A percentile compares a stretch with the other conserved stretches of the same genome.
These are phyloP conservation scores for Ceriops zippeliana DNA, from an alignment of 345 rosid species.

Conservation along the genomic window DNA sequence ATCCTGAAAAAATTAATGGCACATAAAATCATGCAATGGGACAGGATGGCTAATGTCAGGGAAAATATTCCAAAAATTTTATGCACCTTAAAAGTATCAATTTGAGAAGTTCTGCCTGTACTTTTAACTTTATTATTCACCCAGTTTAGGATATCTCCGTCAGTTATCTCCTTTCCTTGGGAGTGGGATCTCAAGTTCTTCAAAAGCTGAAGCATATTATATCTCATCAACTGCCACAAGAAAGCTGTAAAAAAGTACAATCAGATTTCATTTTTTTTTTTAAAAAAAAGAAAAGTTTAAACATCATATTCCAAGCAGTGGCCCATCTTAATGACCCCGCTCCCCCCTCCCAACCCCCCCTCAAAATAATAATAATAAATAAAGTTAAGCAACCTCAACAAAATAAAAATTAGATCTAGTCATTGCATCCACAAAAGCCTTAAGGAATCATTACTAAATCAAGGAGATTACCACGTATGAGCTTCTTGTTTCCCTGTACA, in stretches of 20 bases:
- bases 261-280: conserved; percentile 6
- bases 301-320: not conserved
- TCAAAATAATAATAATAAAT: too few relatives aligned
- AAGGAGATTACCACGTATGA: conserved; percentile 66
- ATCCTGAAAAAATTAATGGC: conserved; percentile 46
- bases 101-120: conserved; percentile 54
- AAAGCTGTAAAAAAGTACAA: conserved; percentile 55
- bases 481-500: conserved; percentile 94
- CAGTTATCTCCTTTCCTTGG: conserved; percentile 73
- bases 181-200: conserved; percentile 74
- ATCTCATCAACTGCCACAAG: conserved; percentile 92
- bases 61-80: conserved; percentile 7
- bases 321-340: not conserved
- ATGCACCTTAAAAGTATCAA: conserved; percentile 63
- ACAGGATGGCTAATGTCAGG: not conserved
- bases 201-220: conserved; percentile 82
- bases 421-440: not conserved
- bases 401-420: not conserved
- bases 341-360: too few relatives aligned
- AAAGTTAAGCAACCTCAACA: too few relatives aligned
- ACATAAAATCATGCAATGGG: not conserved
- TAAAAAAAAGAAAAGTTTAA: not conserved
- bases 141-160: conserved; percentile 77
- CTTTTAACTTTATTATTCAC: conserved; percentile 63
- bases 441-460: not conserved